Evolutionary conservation across 129 eudicot genomes (phyloP).

Genomic region (Chrysanthemum makinoi): DNA sequence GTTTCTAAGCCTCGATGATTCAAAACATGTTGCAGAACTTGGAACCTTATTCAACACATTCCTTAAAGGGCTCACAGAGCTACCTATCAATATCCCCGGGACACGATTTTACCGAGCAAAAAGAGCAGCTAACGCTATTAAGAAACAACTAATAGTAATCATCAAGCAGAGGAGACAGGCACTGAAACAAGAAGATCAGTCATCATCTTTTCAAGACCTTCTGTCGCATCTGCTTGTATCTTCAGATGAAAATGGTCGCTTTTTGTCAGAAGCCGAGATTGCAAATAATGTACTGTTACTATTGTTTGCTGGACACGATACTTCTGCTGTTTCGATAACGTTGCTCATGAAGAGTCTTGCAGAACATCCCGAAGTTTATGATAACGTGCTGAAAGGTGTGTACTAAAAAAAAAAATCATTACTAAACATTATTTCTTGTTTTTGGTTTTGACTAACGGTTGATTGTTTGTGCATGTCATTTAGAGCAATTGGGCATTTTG

Average conservation of each 20-base stretch:
- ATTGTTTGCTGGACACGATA: constrained; percentile 54
- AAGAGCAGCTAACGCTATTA: constrained; percentile 34
- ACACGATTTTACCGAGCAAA: constrained; percentile 34
- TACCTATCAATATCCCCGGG: constrained; percentile 16
- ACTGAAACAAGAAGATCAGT: constrained; percentile 19
- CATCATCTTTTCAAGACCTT: constrained; percentile 30
- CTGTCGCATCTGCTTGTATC: constrained; percentile 38
- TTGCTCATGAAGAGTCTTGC: constrained; percentile 45
- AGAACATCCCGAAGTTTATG: constrained; percentile 46
- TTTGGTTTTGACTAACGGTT: not conserved
- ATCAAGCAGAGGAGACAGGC: constrained; percentile 32
- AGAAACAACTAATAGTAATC: constrained; percentile 22
- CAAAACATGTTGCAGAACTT: constrained; percentile 32
- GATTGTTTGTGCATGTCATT: not conserved
- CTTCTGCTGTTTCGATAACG: constrained; percentile 39
- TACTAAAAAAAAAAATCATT: not conserved
- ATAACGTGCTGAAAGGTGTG: constrained; percentile 42
- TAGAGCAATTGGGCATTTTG: constrained; percentile 43
- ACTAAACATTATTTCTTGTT: not conserved
- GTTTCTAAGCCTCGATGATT: constrained; percentile 41
- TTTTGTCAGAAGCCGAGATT: constrained; percentile 39
- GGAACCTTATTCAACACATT: constrained; percentile 40
- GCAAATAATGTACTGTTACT: constrained; percentile 35
- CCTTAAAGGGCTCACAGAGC: constrained; percentile 32
- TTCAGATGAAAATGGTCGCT: constrained; percentile 45